Evolutionary conservation across 495 filamentous ascomycete species (phyloP), one percentile per base, ranked within the genome.

Genomic region (Clohesyomyces aquaticus): DNA sequence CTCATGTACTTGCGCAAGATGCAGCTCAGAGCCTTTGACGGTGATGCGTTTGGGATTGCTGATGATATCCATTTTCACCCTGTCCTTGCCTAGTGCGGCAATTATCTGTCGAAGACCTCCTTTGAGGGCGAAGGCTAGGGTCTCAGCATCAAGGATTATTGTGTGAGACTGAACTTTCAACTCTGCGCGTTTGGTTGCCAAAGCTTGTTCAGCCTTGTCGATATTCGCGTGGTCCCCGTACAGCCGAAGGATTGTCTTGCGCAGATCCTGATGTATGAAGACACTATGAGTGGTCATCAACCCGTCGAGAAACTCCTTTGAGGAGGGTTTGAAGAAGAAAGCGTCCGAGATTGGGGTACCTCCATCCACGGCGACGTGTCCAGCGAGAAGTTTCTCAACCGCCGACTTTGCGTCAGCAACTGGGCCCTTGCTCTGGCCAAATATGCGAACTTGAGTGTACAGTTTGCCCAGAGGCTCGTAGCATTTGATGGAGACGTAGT

Each of bases 331-430:
- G 49, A 60, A 60, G 55, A 47, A 61, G 49, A 60, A 66, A 3
- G 18, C 4, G 25, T 53, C 54, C 14, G 41, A 14, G 48, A 66
- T 48, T 3, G 48, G 55, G 6, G 12, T 29, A 19, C 46, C 25
- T 22, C 29, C 16, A 42, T 60, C 23, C 12, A 19, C 22, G 42
- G 63, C 63, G 21, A 66, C 35, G n/a, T 59, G 55, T 12, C 63
- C 63, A 1, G 63, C 63, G 19, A 66, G 55, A 32, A 66, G 38
- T 27, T 61, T 60, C 49, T 66, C 63, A 22, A 66, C 35, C 6
- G 27, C 2, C 11, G 48, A 46, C 28, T 61, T 66, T 16, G 41
- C 55, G 4, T 42, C 16, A 23, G 56, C 55, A 41, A 66, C 63
- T 22, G 47, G 6, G 14, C 48, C 56, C 29, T 55, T 59, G 41